These are phyloP conservation scores for Hyaloscypha variabilis DNA, from an alignment of 495 filamentous ascomycete species.

Conservation along the genomic window DNA sequence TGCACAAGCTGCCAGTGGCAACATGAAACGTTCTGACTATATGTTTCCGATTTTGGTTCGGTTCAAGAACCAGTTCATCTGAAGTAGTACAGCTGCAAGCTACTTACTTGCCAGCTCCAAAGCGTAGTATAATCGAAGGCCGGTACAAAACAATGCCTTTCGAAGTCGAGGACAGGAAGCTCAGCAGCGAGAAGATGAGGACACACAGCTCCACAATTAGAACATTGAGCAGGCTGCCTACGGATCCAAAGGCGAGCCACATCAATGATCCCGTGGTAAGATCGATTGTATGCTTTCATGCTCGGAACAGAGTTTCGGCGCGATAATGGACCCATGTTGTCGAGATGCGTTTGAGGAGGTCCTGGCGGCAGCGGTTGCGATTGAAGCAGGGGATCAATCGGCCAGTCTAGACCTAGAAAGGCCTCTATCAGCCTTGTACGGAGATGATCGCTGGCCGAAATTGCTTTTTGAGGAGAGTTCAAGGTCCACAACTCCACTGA, in stretches of 20 bases:
- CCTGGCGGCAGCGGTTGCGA: neutral
- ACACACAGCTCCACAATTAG: too few species aligned
- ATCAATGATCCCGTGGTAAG: neutral
- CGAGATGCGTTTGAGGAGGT: neutral
- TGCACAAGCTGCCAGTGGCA: neutral
- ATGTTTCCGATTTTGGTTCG: neutral
- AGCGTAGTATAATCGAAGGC: too few species aligned
- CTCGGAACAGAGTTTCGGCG: neutral
- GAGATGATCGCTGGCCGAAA: neutral
- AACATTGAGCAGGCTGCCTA: neutral
- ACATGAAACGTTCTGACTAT: neutral
- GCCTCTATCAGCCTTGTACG: neutral
- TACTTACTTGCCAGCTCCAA: neutral
- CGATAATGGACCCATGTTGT: neutral
- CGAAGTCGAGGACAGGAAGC: too few species aligned
- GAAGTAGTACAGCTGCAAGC: neutral
- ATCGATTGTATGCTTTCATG: neutral
- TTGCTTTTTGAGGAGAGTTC: neutral
- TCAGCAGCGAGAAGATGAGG: too few species aligned
- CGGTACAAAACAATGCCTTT: too few species aligned
- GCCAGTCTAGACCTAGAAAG: neutral
- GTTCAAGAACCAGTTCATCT: constrained; percentile 1
- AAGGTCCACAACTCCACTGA: neutral
- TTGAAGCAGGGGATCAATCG: neutral
- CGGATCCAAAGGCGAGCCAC: neutral